Evolutionary conservation across 768 basidiomycete species (phyloP).

Genomic region (Leccinum barrowsii): DNA sequence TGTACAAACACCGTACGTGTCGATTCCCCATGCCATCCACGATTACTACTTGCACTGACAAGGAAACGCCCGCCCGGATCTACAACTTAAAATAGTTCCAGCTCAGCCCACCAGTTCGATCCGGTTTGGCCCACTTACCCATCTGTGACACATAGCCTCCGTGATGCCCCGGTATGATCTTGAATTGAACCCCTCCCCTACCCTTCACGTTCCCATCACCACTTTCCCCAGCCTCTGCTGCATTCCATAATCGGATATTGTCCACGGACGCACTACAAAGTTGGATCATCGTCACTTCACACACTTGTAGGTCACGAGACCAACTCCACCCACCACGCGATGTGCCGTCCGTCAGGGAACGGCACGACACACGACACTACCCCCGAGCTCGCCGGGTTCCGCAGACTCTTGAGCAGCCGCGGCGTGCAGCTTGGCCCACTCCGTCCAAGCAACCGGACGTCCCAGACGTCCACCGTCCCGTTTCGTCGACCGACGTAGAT

Average conservation of each 20-base stretch:
- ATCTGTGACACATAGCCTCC: conserved; percentile 92
- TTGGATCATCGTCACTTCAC: conserved; percentile 20
- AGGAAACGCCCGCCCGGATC: conserved; percentile 83
- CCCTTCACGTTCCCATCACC: conserved; percentile 61
- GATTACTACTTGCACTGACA: conserved; percentile 88
- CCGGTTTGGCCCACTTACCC: conserved; percentile 52
- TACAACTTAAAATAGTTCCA: conserved; percentile 53
- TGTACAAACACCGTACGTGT: conserved; percentile 89
- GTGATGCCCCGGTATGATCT: conserved; percentile 94
- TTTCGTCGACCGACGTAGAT: conserved; percentile 91
- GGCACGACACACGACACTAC: conserved; percentile 89
- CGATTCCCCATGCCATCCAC: conserved; percentile 91
- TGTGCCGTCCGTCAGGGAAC: conserved; percentile 88
- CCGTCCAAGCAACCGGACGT: conserved; percentile 76
- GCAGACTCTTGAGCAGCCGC: conserved; percentile 73
- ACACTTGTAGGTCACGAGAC: conserved; percentile 9
- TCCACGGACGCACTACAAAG: conserved; percentile 78
- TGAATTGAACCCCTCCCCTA: conserved; percentile 79
- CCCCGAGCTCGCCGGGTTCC: conserved; percentile 85
- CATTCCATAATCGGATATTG: conserved; percentile 93
- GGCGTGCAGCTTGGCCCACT: conserved; percentile 64
- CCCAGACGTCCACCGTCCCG: conserved; percentile 91
- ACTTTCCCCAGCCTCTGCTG: conserved; percentile 66
- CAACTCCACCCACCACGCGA: conserved; percentile 69
- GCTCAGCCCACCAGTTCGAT: conserved; percentile 25